phyloP scores from a whole-genome alignment of 1,139 yeast genomes.

The Geotrichum carabidarum region DNA sequence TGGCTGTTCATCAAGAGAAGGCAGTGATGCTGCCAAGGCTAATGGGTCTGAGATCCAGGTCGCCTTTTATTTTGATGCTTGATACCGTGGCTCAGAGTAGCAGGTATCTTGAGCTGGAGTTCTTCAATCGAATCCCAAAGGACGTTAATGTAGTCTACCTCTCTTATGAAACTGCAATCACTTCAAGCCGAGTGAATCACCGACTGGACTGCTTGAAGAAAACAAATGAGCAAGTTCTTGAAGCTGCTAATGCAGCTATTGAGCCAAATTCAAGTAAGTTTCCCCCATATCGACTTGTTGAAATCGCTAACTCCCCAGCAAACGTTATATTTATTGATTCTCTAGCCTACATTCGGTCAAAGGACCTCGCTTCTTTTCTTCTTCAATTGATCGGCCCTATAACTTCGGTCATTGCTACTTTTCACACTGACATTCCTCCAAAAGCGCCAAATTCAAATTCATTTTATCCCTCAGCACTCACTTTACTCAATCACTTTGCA shows the following conservation, averaged over 20 bases:
- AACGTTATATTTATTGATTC: conserved; percentile 56
- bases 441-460: conserved; percentile 15
- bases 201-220: conserved; percentile 47
- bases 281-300: background rate
- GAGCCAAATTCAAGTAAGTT: conserved; percentile 22
- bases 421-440: conserved; percentile 40
- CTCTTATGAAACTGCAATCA: conserved; percentile 55
- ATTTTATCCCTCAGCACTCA: conserved; percentile 50
- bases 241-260: conserved; percentile 18
- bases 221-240: conserved; percentile 27
- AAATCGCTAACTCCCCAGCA: conserved; percentile 11
- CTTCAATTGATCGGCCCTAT: conserved; percentile 52
- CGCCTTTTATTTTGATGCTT: conserved; percentile 64
- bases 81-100: conserved; percentile 74
- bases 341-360: conserved; percentile 52
- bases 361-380: conserved; percentile 50
- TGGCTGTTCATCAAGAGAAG: conserved; percentile 30
- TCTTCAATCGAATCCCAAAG: conserved; percentile 42
- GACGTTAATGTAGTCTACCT: conserved; percentile 42
- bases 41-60: conserved; percentile 59
- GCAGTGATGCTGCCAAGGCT: conserved; percentile 44
- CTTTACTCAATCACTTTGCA: conserved; percentile 60
- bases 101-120: conserved; percentile 50
- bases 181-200: conserved; percentile 47
- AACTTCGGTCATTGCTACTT: conserved; percentile 54